Evolutionary conservation across 129 eudicot species (phyloP).

Genomic region (Ambrosia trifida): DNA sequence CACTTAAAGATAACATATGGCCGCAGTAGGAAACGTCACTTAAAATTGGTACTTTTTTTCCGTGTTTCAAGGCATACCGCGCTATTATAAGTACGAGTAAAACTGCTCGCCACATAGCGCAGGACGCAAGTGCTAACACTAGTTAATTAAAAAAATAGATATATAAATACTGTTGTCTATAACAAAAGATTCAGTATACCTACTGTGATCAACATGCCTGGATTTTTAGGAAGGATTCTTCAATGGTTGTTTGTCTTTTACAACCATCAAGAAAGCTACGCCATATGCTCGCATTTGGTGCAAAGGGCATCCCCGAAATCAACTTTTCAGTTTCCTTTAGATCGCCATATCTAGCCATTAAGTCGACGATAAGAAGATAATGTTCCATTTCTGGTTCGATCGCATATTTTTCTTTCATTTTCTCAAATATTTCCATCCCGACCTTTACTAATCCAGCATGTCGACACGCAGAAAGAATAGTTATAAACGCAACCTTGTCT

Average conservation of each 20-base stretch:
- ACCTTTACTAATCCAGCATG: slow-evolving; percentile 56
- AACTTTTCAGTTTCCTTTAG: slow-evolving; percentile 53
- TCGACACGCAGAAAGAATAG: slow-evolving; percentile 53
- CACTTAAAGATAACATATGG: no score
- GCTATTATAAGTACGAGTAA: no score
- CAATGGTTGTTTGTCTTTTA: slow-evolving; percentile 46
- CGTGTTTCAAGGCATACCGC: no score
- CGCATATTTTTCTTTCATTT: slow-evolving; percentile 40
- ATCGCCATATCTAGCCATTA: slow-evolving; percentile 48
- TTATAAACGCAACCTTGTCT: slow-evolving; percentile 42
- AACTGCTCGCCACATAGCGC: no score
- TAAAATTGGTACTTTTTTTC: no score
- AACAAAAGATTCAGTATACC: no score
- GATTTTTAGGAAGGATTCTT: slow-evolving; percentile 23
- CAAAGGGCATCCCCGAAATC: slow-evolving; percentile 63
- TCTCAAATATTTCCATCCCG: slow-evolving; percentile 45
- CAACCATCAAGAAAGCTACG: slow-evolving; percentile 71
- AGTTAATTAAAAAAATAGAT: no score
- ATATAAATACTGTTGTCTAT: no score
- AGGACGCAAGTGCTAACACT: no score
- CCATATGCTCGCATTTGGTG: slow-evolving; percentile 65
- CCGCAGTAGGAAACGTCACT: no score
- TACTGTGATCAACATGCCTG: slow-evolving; percentile 19
- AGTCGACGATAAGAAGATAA: slow-evolving; percentile 49
- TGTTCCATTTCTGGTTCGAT: slow-evolving; percentile 52